Evolutionary conservation across 306 rosid genomes (phyloP), one percentile per base, ranked within the genome.

Genomic region (Elaeagnus macrophylla): DNA sequence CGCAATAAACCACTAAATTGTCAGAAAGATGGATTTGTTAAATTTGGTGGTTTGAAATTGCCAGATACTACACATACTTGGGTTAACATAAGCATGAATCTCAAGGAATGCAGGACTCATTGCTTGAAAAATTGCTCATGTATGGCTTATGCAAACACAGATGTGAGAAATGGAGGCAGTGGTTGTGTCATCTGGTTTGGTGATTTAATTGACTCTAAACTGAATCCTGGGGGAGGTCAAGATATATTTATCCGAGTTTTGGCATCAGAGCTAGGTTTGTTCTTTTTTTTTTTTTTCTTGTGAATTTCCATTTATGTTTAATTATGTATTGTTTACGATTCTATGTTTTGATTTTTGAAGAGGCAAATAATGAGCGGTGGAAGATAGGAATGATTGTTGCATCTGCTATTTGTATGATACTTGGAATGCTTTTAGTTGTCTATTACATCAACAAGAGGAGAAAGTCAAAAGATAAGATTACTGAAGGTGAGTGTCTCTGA

Each of bases 171-270:
- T 37, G 32, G 47, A 40, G 87, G 94, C 8, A 73, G 72, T 49
- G 94, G 85, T 12, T 88, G 94, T 63, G 85, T 67, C 46, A 44
- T 79, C 66, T 88, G 96, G 96, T 68, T 68, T 36, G 89, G 77
- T 5, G 79, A 83, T 68, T 72, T 88, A 1, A 44, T 72, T 10
- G 85, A 88, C 47, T 12, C 81, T 3, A 81, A 36, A 64, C 14
- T 41, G 40, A 6, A 71, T 43, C 45, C 72, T 0, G 51, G 37
- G 7, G 64, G 60, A 5, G 81, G 75, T 7, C 84, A 77, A 55
- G 69, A 70, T 65, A 8, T 83, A n/a, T 80, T 70, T 49, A 58
- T 85, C 13, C 69, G 77, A 65, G 49, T 83, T 40, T 53, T 59
- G n/a, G 82, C 79, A 35, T 77, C 89, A 10, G 89, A 83, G 39